Evolutionary conservation across 2,329 filamentous ascomycete species (phyloP).

Genomic region (Ceratocystis smalleyi): DNA sequence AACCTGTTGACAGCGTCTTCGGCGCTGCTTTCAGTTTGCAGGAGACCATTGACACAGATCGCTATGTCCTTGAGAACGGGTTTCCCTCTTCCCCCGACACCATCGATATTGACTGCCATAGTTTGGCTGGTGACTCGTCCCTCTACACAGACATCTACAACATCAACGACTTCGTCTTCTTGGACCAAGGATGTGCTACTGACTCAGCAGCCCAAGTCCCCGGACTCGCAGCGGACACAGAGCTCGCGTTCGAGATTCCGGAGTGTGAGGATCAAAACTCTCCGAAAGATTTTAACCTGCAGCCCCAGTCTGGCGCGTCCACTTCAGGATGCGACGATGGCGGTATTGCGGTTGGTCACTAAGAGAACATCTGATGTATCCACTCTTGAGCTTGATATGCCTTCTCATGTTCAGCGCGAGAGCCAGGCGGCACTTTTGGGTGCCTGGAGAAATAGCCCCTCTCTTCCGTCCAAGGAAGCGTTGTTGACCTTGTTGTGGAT

Average conservation of each 20-base stretch:
- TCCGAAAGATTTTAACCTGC: conserved; percentile 54
- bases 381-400: conserved; percentile 26
- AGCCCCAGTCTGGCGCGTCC: conserved; percentile 61
- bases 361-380: conserved; percentile 33
- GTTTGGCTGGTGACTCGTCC: conserved; percentile 47
- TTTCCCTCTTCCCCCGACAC: conserved; percentile 58
- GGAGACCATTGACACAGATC: conserved; percentile 55
- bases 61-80: conserved; percentile 60
- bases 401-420: conserved; percentile 27
- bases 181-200: conserved; percentile 33
- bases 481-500: conserved; percentile 35
- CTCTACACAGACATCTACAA: conserved; percentile 34
- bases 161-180: conserved; percentile 38
- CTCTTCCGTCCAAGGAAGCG: conserved; percentile 33
- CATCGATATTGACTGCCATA: conserved; percentile 50
- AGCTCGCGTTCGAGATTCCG: conserved; percentile 37
- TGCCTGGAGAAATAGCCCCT: conserved; percentile 20
- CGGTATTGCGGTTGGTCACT: conserved; percentile 56
- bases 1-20: conserved; percentile 51
- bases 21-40: conserved; percentile 52
- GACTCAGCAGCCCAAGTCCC: conserved; percentile 32
- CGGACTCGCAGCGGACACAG: conserved; percentile 38
- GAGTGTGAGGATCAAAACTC: conserved; percentile 45
- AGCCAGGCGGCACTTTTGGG: conserved; percentile 24
- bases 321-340: conserved; percentile 57